phyloP scores from a whole-genome alignment of 2,329 filamentous ascomycete genomes.

The Pseudogymnoascus sp. region DNA sequence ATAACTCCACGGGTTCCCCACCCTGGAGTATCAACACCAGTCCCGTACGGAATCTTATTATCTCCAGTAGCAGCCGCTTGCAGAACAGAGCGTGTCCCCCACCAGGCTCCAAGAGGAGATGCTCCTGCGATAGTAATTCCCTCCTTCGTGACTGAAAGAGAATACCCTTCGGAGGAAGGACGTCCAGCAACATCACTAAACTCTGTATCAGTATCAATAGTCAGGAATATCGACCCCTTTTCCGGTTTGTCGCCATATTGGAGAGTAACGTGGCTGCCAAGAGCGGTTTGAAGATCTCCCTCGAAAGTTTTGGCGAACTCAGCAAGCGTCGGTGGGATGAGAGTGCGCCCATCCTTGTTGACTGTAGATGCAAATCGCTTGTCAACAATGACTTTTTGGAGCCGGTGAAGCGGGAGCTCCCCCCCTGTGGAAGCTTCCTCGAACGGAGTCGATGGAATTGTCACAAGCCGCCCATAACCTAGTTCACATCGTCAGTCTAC shows the following conservation, averaged over 20 bases:
- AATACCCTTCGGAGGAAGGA: slow-evolving; percentile 43
- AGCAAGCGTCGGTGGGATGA: slow-evolving; percentile 43
- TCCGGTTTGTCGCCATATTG: slow-evolving; percentile 19
- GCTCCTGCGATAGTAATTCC: slow-evolving; percentile 43
- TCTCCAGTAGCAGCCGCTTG: slow-evolving; percentile 41
- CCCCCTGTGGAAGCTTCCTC: not conserved
- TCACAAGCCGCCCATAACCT: not conserved
- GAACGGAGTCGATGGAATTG: not conserved
- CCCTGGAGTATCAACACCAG: slow-evolving; percentile 41
- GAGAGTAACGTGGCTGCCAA: slow-evolving; percentile 29
- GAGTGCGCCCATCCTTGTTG: slow-evolving; percentile 40
- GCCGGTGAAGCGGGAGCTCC: not conserved
- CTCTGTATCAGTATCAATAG: slow-evolving; percentile 33
- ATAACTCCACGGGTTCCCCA: slow-evolving; percentile 43
- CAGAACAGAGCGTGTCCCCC: slow-evolving; percentile 48
- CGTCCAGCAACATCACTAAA: slow-evolving; percentile 41
- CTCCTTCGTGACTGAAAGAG: slow-evolving; percentile 33
- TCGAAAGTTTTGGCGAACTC: slow-evolving; percentile 42
- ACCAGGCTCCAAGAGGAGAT: slow-evolving; percentile 49
- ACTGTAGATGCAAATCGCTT: slow-evolving; percentile 32
- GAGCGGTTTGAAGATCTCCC: slow-evolving; percentile 27
- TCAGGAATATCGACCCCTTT: slow-evolving; percentile 37
- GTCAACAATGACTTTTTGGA: slow-evolving; percentile 36
- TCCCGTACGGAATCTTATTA: slow-evolving; percentile 36
- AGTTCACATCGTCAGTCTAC: not conserved